phyloP scores from a whole-genome alignment of 169 alveolate genomes.

The Eimeria praecox region DNA sequence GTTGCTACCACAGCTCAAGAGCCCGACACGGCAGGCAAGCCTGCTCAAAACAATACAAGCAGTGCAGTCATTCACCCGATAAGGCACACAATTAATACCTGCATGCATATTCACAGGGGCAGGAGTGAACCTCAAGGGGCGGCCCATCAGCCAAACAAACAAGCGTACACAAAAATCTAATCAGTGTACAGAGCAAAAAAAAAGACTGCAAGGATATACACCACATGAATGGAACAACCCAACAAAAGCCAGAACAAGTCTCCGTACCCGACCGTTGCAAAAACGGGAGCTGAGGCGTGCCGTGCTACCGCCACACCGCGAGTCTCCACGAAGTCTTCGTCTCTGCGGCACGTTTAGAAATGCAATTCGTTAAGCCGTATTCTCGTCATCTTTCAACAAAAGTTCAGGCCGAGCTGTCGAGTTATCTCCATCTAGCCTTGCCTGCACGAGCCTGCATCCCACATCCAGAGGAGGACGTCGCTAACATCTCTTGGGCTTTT shows the following conservation, averaged over 20 bases:
- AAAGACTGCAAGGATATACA: not conserved
- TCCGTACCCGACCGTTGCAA: not conserved
- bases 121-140: not conserved
- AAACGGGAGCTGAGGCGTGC: not conserved
- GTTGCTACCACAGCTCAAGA: not conserved
- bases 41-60: not conserved
- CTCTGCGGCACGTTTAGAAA: not conserved
- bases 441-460: constrained; percentile 31
- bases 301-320: not conserved
- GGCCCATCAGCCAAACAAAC: not conserved
- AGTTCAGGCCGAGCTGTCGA: not conserved
- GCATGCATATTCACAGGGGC: not conserved
- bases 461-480: not conserved
- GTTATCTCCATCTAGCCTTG: not conserved
- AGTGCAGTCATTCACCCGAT: not conserved
- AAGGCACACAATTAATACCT: not conserved
- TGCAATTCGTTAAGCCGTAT: not conserved
- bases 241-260: not conserved
- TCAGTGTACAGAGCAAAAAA: not conserved
- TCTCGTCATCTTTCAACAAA: not conserved
- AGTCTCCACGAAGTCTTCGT: not conserved
- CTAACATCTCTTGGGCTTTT: not conserved
- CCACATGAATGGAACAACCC: not conserved
- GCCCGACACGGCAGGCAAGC: not conserved
- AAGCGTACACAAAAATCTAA: not conserved